Base-by-base conservation (phyloP, 202 grass and related monocot genomes). In the Carex arenaria region DNA sequence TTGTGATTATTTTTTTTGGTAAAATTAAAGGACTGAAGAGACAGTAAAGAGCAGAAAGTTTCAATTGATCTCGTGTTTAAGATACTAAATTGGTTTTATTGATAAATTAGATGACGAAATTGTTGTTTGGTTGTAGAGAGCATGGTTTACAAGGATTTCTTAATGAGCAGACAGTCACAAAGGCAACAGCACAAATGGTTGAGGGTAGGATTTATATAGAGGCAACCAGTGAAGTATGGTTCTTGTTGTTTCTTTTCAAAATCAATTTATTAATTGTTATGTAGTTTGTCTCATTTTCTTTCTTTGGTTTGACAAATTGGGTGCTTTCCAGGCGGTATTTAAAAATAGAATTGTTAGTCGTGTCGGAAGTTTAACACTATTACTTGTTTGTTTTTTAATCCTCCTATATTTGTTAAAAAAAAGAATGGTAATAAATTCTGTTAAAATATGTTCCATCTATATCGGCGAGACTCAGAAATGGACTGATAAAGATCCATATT, bases 1-100 rank as follows among this genome's bases (percentile, higher is more conserved):
- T 70, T 53, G 22, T 67, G 40, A n/a, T 42, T 85, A 51, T 11
- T 4, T 80, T 20, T 63, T 78, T 65, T 88, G 82, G 64, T 78
- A 69, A 81, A 54, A 74, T 36, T 53, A n/a, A 47, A 18, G 9
- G 2, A 4, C 43, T 84, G 5, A 0, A 22, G 18, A 61, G 26
- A 26, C 26, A 26, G 8, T 10, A 61, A 22, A 20, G 57, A 61
- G n/a, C 2, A 61, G 7, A 20, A 20, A 61, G n/a, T 61, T 61
- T 61, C 2, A 7, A 59, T 19, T 59, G 55, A 59, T 59, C 55
- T n/a, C 7, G 15, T 59, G 55, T 7, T 59, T 59, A 61, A 61
- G 57, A 61, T 61, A 11, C 10, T 20, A 61, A 22, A 61, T 61
- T 61, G 57, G n/a, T 3, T 61, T 61, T 3, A 2, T 61, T 61